Base-by-base conservation (phyloP, 2,329 filamentous ascomycete species). In the Trichocomaceae sp. region DNA sequence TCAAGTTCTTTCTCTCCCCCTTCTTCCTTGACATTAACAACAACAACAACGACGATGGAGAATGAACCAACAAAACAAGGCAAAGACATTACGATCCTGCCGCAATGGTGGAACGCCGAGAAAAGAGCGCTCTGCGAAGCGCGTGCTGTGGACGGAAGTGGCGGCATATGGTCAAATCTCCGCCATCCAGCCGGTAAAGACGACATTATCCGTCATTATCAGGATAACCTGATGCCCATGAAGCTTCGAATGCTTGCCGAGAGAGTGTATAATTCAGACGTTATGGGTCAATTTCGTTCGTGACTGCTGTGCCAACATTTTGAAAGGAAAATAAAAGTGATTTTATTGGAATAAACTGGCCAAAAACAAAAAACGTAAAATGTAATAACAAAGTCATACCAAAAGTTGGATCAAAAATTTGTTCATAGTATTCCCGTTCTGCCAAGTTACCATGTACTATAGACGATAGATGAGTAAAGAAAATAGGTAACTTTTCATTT, bases 181-280 rank as follows among this genome's bases (percentile, higher is more conserved):
- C 57, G 48, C 8, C 60, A 42, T 17, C 57, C 58, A 3, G 61
- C 71, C 1, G 58, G 65, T 4, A 75, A 75, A 62, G 47, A 46
- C 12, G 67, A 71, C 44, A 63, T 79, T 31, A 65, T 69, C 5
- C 66, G 74, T 20, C 68, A 75, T 48, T 80, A 80, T 47, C 69
- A 70, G 2, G 71, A 79, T 48, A 5, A 52, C 0, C 60, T 60
- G 2, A 77, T 79, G 56, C 73, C 77, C 2, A 77, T 79, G 75
- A 75, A 79, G 67, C 64, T 81, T 48, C 69, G 77, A 13, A 75
- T 80, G 71, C 64, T 79, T 19, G 73, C 66, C 3, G 75, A 79
- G 60, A 61, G 61, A 0, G 63, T 78, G 3, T 71, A 72, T 20
- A 69, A 70, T n/a, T 53, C 51, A 15, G 35, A 57, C 47, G 46